Evolutionary conservation across 1,284 basidiomycete species (phyloP).

Genomic region (Leccinum huronense): DNA sequence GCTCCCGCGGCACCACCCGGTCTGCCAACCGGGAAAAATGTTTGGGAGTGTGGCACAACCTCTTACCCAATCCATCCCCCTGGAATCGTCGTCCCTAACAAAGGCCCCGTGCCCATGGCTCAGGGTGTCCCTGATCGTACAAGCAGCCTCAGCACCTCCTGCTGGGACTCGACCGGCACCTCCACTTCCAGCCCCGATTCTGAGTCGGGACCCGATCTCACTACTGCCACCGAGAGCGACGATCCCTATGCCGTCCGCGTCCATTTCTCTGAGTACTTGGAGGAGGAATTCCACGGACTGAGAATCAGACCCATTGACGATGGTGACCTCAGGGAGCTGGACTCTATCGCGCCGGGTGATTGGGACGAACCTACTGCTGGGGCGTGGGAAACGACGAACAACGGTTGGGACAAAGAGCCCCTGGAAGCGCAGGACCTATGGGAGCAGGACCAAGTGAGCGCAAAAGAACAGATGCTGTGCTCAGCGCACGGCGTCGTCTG

Average conservation of each 20-base stretch:
- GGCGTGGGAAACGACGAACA: conserved; percentile 15
- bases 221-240: conserved; percentile 28
- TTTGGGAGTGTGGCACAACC: conserved; percentile 13
- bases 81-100: conserved; percentile 11
- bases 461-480: conserved; percentile 31
- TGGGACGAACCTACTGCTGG: conserved; percentile 17
- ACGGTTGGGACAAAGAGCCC: conserved; percentile 7
- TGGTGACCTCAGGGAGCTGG: conserved; percentile 21
- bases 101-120: conserved; percentile 1
- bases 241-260: conserved; percentile 25
- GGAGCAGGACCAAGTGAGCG: conserved; percentile 20
- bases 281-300: conserved; percentile 33
- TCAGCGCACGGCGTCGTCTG: conserved; percentile 41
- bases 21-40: conserved; percentile 7
- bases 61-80: conserved; percentile 14
- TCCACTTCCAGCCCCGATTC: conserved; percentile 31
- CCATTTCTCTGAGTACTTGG: conserved; percentile 28
- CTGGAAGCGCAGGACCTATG: conserved; percentile 26
- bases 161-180: conserved; percentile 29
- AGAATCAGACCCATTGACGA: conserved; percentile 18
- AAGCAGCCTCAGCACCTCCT: conserved; percentile 12
- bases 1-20: conserved; percentile 13
- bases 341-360: conserved; percentile 26
- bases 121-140: conserved; percentile 10
- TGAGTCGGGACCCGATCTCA: conserved; percentile 27